Base-by-base conservation (phyloP, 192 early-diverging fungal genomes). In the Kappamyces sp. region DNA sequence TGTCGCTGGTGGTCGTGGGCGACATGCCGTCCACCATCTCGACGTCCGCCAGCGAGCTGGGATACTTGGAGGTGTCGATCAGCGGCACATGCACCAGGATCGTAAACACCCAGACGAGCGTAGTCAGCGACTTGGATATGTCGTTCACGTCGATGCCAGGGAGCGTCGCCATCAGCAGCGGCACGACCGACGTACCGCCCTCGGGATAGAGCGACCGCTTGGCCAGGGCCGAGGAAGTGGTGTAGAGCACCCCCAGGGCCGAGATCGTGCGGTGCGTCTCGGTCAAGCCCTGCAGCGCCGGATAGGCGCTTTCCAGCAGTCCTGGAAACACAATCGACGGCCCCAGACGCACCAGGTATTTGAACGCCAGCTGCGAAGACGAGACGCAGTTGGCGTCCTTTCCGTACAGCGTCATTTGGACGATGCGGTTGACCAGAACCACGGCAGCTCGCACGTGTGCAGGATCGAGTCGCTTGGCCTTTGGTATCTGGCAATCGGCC, bases 121-220 rank as follows among this genome's bases (percentile, higher is more conserved):
- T 75, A 11, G 76, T 71, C 33, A 77, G 68, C 2, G 93, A 84
- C 66, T 96, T 98, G 35, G 67, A 76, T 1, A 88, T 83, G 54
- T 98, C 94, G 67, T 98, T 98, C 64, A 93, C 72, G 61, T 98
- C 93, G 33, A 98, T 88, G 30, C 92, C 94, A 0, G 93, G 93
- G 8, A 93, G 80, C 2, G 80, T 80, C 1, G 93, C 75, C 38
- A 85, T 79, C 38, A 98, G 70, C 54, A 98, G 68, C 8, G 85
- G 80, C 0, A 83, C 63, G 0, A 98, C 54, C 64, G 94, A 87
- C 61, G 85, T 83, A 2, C 84, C 93, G 6, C 94, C 94, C 42
- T 86, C 77, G 4, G 92, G 87, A 65, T 86, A 98, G 61, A 88
- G 84, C 1, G 68, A 49, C 14, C 89, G 79, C 58, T 77, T 79